phyloP scores from a whole-genome alignment of 2,329 filamentous ascomycete species.

The Exserohilum turcica region DNA sequence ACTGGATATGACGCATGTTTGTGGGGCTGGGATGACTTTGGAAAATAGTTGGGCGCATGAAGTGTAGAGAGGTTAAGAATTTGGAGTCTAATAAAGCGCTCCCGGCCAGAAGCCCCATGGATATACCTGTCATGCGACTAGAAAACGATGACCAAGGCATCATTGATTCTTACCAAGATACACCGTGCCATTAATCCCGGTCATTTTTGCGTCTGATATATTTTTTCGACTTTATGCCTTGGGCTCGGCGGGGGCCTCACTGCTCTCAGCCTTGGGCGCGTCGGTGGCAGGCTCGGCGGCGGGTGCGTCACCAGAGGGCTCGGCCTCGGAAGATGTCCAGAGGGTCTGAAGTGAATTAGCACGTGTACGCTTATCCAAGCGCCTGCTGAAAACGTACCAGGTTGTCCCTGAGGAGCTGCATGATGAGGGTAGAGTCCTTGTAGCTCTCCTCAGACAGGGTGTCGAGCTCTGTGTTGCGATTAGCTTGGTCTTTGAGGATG shows the following conservation, averaged over 20 bases:
- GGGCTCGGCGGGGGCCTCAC: constrained; percentile 61
- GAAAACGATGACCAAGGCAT: constrained; percentile 38
- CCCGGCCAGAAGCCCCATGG: constrained; percentile 39
- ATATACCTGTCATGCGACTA: constrained; percentile 38
- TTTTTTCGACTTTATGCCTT: constrained; percentile 57
- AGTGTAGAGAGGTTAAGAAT: constrained; percentile 45
- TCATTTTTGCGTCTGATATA: constrained; percentile 41
- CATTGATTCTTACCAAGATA: constrained; percentile 41
- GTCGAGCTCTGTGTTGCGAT: constrained; percentile 73
- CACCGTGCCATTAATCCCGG: constrained; percentile 39
- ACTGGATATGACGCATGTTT: constrained; percentile 17
- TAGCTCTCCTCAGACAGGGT: constrained; percentile 98
- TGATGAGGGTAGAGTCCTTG: constrained; percentile 98
- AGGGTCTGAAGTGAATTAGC: constrained; percentile 69
- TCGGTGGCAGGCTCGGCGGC: constrained; percentile 62
- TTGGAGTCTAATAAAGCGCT: constrained; percentile 47
- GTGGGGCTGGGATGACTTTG: constrained; percentile 5
- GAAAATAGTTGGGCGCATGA: constrained; percentile 12
- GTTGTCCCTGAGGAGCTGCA: constrained; percentile 98
- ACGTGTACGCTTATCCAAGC: background rate
- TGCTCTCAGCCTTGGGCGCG: constrained; percentile 51
- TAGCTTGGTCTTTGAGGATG: constrained; percentile 12
- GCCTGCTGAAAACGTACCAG: constrained; percentile 61
- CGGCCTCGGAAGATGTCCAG: constrained; percentile 98
- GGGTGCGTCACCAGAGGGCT: constrained; percentile 67